Base-by-base conservation (phyloP, 192 early-diverging fungal species). In the Coemansia sp. region DNA sequence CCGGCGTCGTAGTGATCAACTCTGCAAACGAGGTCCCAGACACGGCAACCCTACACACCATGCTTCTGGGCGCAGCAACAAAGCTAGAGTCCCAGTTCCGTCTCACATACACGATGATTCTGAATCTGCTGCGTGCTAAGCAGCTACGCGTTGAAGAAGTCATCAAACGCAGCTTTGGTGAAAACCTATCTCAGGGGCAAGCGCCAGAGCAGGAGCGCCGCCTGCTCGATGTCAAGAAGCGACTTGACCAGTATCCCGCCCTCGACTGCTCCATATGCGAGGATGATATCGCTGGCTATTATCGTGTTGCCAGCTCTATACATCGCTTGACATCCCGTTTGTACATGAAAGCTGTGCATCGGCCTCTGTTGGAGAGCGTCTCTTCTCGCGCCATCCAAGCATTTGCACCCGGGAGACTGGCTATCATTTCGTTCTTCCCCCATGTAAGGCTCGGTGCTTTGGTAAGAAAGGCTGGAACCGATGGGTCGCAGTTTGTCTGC, bases 21-120 rank as follows among this genome's bases (percentile, higher is more conserved):
- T 68, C 77, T 1, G 88, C 88, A 5, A 74, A 71, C 63, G 87
- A 87, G 16, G 77, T 89, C 4, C 88, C 87, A 13, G 88, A 89
- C 45, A 79, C 74, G 25, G 70, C 70, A 2, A 81, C 77, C 2
- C 77, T 99, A 53, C 79, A 90, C 31, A 82, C 85, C 12, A 95
- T 97, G 91, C 72, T 97, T 29, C 73, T 97, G 28, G 97, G 95
- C 12, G 81, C 83, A 18, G 91, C 95, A 0, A 94, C 93, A 9
- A 94, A 95, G 64, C 87, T 99, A 0, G 89, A 91, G 62, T 94
- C 92, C 6, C 95, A 97, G 75, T 99, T 99, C 87, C 86, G 94
- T 16, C 79, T 99, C 46, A 99, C 95, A 0, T 99, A 99, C 77
- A 96, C 91, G 39, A 99, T 99, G 97, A 97, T 99, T 59, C 74